These are phyloP conservation scores for Coemansia sp. DNA, from an alignment of 192 early-diverging fungal species.

Conservation along the genomic window DNA sequence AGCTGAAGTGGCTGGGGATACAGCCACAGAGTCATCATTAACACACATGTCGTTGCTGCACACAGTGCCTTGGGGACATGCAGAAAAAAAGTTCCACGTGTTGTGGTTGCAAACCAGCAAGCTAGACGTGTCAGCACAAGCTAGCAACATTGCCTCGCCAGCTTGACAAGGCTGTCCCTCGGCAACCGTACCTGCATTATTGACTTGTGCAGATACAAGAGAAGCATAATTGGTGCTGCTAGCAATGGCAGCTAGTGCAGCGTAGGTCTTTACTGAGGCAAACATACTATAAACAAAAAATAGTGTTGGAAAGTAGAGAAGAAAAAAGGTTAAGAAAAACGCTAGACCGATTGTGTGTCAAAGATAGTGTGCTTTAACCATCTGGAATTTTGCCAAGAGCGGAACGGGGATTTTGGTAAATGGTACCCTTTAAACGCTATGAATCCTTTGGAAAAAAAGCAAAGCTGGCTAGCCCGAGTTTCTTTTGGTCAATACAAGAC, in stretches of 20 bases:
- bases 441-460: not conserved
- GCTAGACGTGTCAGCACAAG: slow-evolving; percentile 1
- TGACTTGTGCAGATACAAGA: not conserved
- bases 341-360: too few relatives aligned
- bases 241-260: not conserved
- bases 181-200: not conserved
- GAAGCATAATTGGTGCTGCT: not conserved
- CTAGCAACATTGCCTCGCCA: not conserved
- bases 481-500: not conserved
- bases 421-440: not conserved
- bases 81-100: slow-evolving; percentile 1
- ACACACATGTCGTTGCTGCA: not conserved
- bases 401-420: too few relatives aligned
- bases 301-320: not conserved
- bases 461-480: not conserved
- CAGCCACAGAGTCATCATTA: not conserved
- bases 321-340: not conserved
- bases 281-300: not conserved
- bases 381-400: too few relatives aligned
- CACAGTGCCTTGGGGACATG: not conserved
- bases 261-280: not conserved
- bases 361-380: too few relatives aligned
- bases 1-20: not conserved
- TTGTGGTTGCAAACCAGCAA: not conserved
- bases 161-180: slow-evolving; percentile 1